phyloP scores from a whole-genome alignment of 805 yeast genomes.

The Huiozyma sinensis region DNA sequence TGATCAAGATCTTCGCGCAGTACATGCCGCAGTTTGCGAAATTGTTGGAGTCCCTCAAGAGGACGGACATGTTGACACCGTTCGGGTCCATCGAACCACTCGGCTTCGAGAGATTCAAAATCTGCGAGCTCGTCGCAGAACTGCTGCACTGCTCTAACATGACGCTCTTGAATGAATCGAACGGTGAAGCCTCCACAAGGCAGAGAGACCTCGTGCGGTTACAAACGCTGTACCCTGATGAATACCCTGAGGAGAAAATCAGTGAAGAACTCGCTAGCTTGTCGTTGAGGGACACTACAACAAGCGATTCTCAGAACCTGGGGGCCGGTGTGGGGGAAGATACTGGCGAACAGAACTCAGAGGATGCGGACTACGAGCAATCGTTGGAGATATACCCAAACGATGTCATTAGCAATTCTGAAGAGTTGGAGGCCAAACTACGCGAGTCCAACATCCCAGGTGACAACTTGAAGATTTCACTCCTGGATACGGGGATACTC shows the following conservation, averaged over 20 bases:
- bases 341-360: slow-evolving; percentile 1
- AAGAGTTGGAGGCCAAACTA: slow-evolving; percentile 16
- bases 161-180: slow-evolving; percentile 73
- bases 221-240: slow-evolving; percentile 17
- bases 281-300: background rate
- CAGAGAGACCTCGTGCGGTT: slow-evolving; percentile 59
- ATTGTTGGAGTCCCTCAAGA: slow-evolving; percentile 36
- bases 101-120: slow-evolving; percentile 86
- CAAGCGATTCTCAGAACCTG: background rate
- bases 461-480: slow-evolving; percentile 56
- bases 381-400: slow-evolving; percentile 8
- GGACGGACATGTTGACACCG: slow-evolving; percentile 30
- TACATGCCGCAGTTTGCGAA: slow-evolving; percentile 58
- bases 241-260: background rate
- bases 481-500: slow-evolving; percentile 52
- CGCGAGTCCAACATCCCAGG: slow-evolving; percentile 55
- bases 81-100: slow-evolving; percentile 57
- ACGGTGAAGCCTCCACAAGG: slow-evolving; percentile 54
- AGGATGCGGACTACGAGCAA: slow-evolving; percentile 3
- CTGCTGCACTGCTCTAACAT: slow-evolving; percentile 93
- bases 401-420: slow-evolving; percentile 18
- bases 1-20: slow-evolving; percentile 67
- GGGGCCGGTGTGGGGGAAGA: slow-evolving; percentile 9
- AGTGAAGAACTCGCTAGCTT: slow-evolving; percentile 1
- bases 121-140: slow-evolving; percentile 89